Conservation (phyloP, 192 early-diverging fungal species). For the Coemansia sp. region DNA sequence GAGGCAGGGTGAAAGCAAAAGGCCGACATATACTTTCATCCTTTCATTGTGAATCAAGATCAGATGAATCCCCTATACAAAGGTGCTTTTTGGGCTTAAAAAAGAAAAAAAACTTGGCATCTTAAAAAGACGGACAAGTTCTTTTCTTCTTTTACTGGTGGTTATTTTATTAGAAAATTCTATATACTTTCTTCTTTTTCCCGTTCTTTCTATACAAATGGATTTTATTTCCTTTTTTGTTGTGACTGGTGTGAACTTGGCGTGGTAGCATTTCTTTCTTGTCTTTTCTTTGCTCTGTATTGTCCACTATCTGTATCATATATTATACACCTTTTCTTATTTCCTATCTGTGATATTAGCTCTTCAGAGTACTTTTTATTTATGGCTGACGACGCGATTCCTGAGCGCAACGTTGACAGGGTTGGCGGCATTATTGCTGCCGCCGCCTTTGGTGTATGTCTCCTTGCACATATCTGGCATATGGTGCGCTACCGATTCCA, state of each 20-base stretch:
- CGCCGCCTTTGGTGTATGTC: slow-evolving; percentile 30
- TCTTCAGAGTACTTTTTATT: slow-evolving; percentile 6
- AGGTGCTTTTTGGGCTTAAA: too few species aligned
- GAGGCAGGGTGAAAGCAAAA: background rate
- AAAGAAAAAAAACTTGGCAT: background rate
- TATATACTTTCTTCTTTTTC: background rate
- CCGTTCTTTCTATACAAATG: background rate
- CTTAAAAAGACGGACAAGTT: background rate
- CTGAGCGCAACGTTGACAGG: slow-evolving; percentile 42
- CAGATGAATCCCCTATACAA: slow-evolving; percentile 5
- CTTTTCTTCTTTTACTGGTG: slow-evolving; percentile 2
- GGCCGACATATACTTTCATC: background rate
- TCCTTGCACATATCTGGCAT: slow-evolving; percentile 43
- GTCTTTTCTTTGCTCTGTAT: background rate
- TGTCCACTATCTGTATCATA: slow-evolving; percentile 2
- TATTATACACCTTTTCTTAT: slow-evolving; percentile 9
- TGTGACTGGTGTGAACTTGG: background rate
- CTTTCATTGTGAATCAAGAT: background rate
- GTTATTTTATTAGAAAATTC: background rate
- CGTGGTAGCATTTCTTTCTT: background rate
- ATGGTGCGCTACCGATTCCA: slow-evolving; percentile 41
- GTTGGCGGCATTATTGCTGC: slow-evolving; percentile 51
- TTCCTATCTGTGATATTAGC: slow-evolving; percentile 6
- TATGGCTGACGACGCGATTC: slow-evolving; percentile 24
- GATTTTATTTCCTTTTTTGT: background rate